Conservation (phyloP, 202 grass and related monocot species). For the Hordeum pubiflorum region DNA sequence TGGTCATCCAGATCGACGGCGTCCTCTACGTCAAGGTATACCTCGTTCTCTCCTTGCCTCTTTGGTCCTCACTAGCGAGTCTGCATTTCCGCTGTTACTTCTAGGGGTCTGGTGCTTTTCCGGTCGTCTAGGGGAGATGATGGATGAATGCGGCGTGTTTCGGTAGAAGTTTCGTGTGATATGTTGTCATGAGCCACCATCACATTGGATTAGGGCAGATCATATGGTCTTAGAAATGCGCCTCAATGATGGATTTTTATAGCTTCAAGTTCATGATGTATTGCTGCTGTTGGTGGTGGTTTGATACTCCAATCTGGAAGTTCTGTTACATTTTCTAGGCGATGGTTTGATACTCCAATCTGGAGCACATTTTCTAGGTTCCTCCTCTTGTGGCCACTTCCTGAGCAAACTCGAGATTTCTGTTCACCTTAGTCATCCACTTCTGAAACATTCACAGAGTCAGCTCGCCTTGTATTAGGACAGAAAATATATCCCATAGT, state of each 20-base stretch:
- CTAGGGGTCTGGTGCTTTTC: not conserved
- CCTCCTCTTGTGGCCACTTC: not conserved
- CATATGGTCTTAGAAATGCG: not conserved
- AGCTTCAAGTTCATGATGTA: not conserved
- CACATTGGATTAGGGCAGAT: not conserved
- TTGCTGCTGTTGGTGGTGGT: not conserved
- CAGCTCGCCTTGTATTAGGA: not conserved
- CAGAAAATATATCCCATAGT: not conserved
- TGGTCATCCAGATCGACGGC: constrained; percentile 79
- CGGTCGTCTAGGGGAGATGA: not conserved
- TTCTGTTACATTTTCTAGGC: not conserved
- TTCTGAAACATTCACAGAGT: not conserved
- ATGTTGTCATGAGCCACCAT: not conserved
- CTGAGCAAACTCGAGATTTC: not conserved
- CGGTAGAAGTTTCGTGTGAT: not conserved
- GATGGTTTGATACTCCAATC: not conserved
- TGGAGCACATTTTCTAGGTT: not conserved
- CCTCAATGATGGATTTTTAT: not conserved
- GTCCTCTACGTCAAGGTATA: constrained; percentile 85
- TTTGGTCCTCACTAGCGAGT: not conserved
- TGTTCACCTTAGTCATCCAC: not conserved
- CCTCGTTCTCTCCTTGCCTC: not conserved
- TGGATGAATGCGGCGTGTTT: not conserved
- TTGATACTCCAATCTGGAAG: not conserved
- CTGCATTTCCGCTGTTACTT: not conserved